These are phyloP conservation scores for Ogataea saltuana DNA, from an alignment of 805 yeast species.

Conservation along the genomic window DNA sequence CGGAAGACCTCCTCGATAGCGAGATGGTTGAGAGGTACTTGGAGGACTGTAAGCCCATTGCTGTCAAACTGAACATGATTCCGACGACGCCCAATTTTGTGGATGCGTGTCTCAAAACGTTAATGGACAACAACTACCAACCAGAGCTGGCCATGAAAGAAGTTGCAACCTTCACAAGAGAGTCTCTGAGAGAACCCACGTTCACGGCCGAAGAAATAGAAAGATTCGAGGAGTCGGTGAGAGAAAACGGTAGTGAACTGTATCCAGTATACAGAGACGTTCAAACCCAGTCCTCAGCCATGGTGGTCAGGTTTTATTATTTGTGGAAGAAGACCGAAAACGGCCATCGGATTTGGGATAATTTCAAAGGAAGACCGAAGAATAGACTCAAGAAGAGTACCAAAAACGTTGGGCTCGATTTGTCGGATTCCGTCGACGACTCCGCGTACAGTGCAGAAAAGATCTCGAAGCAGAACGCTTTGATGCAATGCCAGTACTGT, in stretches of 20 bases:
- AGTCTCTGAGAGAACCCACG: constrained; percentile 73
- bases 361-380: constrained; percentile 67
- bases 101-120: constrained; percentile 64
- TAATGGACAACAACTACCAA: constrained; percentile 55
- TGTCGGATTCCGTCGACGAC: constrained; percentile 61
- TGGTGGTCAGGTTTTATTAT: constrained; percentile 85
- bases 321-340: constrained; percentile 85
- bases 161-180: constrained; percentile 52
- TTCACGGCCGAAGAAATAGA: constrained; percentile 62
- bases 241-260: constrained; percentile 73
- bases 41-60: constrained; percentile 53
- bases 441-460: constrained; percentile 65
- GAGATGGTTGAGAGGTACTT: constrained; percentile 50
- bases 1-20: constrained; percentile 28
- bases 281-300: constrained; percentile 69
- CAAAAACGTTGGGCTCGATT: constrained; percentile 45
- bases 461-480: constrained; percentile 39
- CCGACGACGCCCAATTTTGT: constrained; percentile 78
- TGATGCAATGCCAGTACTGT: constrained; percentile 74
- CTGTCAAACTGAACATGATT: constrained; percentile 52
- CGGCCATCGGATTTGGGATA: constrained; percentile 82
- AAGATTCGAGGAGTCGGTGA: constrained; percentile 74
- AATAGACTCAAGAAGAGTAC: constrained; percentile 48
- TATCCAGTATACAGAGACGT: constrained; percentile 72
- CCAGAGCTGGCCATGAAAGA: constrained; percentile 46